A percentile compares a stretch with the other conserved stretches of the same genome.
These are phyloP conservation scores for Lasiodiplodia sp. DNA, from an alignment of 2,329 filamentous ascomycete species.

Conservation along the genomic window DNA sequence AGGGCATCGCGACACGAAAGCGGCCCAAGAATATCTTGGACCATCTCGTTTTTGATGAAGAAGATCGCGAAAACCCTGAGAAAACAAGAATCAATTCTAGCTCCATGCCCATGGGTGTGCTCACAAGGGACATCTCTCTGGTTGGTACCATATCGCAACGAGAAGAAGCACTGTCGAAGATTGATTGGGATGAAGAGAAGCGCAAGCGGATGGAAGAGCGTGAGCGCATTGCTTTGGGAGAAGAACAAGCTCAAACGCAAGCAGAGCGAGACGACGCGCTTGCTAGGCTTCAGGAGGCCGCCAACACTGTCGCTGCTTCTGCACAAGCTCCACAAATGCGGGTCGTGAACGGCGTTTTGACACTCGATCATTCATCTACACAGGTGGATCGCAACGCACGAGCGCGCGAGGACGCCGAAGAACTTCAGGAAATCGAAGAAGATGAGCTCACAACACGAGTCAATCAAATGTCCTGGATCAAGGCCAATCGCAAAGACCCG, in stretches of 20 bases:
- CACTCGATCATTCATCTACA: conserved; percentile 72
- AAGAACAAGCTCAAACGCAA: conserved; percentile 30
- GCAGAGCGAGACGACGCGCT: conserved; percentile 35
- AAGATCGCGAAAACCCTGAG: conserved; percentile 45
- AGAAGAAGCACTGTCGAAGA: conserved; percentile 74
- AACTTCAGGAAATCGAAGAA: conserved; percentile 72
- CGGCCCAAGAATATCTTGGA: background rate
- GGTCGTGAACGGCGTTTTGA: conserved; percentile 75
- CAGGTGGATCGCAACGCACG: conserved; percentile 73
- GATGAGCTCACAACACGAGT: conserved; percentile 78
- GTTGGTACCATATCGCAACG: conserved; percentile 79
- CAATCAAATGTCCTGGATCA: conserved; percentile 73
- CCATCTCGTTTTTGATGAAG: conserved; percentile 25
- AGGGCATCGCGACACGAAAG: background rate
- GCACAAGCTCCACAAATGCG: conserved; percentile 63
- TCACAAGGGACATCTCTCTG: conserved; percentile 68
- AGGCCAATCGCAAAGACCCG: conserved; percentile 61
- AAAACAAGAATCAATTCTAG: conserved; percentile 66
- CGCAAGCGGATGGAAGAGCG: conserved; percentile 47
- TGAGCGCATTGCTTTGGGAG: conserved; percentile 34
- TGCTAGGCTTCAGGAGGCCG: conserved; percentile 34
- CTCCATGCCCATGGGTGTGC: conserved; percentile 73
- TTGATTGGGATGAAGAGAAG: conserved; percentile 63
- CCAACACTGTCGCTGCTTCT: conserved; percentile 33
- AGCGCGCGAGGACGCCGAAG: conserved; percentile 62